Conservation (phyloP, 192 early-diverging fungal species). For the Podila epicladia region DNA sequence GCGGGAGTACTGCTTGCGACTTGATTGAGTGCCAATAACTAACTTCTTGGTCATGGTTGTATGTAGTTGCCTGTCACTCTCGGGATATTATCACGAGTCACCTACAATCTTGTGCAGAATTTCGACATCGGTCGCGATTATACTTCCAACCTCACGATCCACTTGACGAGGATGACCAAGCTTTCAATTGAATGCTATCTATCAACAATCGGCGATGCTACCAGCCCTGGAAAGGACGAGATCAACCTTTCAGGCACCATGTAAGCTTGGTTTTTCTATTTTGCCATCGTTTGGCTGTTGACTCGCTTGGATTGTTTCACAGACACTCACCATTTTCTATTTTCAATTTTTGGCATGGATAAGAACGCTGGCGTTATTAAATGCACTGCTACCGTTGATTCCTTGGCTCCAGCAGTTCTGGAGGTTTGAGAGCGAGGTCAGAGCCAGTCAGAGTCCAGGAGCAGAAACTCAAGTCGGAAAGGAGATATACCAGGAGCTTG, state of each 20-base stretch:
- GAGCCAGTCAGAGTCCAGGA: background rate
- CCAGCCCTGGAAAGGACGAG: slow-evolving; percentile 29
- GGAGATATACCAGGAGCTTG: slow-evolving; percentile 43
- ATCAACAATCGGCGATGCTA: slow-evolving; percentile 5
- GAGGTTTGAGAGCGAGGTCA: slow-evolving; percentile 20
- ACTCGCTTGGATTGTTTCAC: background rate
- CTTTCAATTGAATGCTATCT: slow-evolving; percentile 40
- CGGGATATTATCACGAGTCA: slow-evolving; percentile 30
- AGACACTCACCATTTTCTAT: no score
- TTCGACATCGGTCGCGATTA: slow-evolving; percentile 39
- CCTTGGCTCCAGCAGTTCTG: slow-evolving; percentile 39
- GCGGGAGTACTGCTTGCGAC: background rate
- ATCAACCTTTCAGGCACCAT: slow-evolving; percentile 35
- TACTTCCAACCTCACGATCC: slow-evolving; percentile 28
- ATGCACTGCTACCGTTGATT: slow-evolving; percentile 24
- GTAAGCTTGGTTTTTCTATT: slow-evolving; percentile 7
- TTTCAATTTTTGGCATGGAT: no score
- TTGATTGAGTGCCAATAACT: background rate
- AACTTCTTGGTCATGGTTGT: no score
- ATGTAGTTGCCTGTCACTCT: slow-evolving; percentile 35
- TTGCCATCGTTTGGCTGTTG: background rate
- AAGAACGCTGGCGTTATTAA: slow-evolving; percentile 51
- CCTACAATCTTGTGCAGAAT: slow-evolving; percentile 37
- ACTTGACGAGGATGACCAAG: slow-evolving; percentile 37
- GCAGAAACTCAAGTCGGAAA: slow-evolving; percentile 16